Evolutionary conservation across 2,329 filamentous ascomycete species (phyloP), one percentile per base, ranked within the genome.

Genomic region (Apiospora saccharicola): DNA sequence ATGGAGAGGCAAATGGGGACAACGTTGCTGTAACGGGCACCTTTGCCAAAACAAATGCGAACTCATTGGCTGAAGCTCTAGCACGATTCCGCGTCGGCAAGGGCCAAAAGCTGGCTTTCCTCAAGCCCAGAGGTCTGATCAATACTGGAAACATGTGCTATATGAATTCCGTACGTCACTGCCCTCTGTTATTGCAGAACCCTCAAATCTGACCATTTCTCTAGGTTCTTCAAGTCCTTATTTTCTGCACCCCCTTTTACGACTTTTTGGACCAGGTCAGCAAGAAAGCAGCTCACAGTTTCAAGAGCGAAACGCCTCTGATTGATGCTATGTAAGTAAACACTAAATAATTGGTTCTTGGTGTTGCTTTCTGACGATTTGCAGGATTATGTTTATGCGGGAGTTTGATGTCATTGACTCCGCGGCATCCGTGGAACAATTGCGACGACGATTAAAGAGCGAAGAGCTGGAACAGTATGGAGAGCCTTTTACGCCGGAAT

Each of bases 81-180:
- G 88, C 88, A 69, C 89, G 90, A 41, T 96, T 95, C 81, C 89
- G 89, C 70, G 90, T 95, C 34, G 88, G 90, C 72, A 86, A 87
- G 49, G 87, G 88, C 49, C 85, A 89, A 44, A 94, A 92, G 78
- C 86, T 96, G 76, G 87, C 93, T 24, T 98, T 98, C 79, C 88
- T 99, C 69, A 94, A 98, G 83, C 96, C 96, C 69, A 90, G 96
- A 76, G 96, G 96, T 68, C 89, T 99, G 79, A 93, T 98, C 76
- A 99, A 99, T 83, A 97, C 96, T 53, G 96, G 96, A 69, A 98
- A 99, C 81, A 97, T 98, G 94, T 99, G 96, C 84, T 99, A 99
- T 84, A 98, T 99, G 96, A 99, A 98, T 86, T 98, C 96, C 75
- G 96, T 98, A 88, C 85, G 94, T 85, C n/a, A 22, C 41, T 10